These are phyloP conservation scores for Zarea fungicola DNA, from an alignment of 2,329 filamentous ascomycete genomes.

Conservation along the genomic window DNA sequence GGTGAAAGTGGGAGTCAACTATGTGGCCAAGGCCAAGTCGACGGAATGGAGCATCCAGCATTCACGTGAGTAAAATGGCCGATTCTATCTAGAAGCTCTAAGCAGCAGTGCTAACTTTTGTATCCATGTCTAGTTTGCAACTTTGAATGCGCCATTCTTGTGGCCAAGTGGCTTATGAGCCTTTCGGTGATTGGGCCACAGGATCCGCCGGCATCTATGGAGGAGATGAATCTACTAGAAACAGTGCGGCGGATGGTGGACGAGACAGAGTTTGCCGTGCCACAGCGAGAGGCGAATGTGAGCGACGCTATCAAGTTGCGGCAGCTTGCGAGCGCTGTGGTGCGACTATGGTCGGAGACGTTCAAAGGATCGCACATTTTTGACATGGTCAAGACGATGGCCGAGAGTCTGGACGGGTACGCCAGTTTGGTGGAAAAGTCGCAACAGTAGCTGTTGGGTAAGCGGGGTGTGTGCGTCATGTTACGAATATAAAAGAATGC, in stretches of 20 bases:
- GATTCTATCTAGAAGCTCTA: too few species aligned
- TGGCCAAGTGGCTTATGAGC: conserved; percentile 57
- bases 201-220: conserved; percentile 44
- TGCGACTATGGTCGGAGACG: conserved; percentile 56
- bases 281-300: conserved; percentile 39
- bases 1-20: conserved; percentile 58
- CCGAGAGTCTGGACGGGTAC: conserved; percentile 51
- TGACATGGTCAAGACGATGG: conserved; percentile 55
- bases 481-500: background rate
- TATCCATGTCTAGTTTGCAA: conserved; percentile 43
- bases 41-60: conserved; percentile 60
- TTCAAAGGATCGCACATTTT: conserved; percentile 59
- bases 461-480: background rate
- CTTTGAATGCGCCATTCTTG: conserved; percentile 55
- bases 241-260: conserved; percentile 55
- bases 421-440: conserved; percentile 50
- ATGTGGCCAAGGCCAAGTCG: conserved; percentile 56
- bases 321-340: conserved; percentile 52
- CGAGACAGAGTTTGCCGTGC: conserved; percentile 58
- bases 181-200: conserved; percentile 46
- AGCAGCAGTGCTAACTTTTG: conserved; percentile 13
- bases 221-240: conserved; percentile 51
- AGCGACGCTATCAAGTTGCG: conserved; percentile 48
- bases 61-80: conserved; percentile 51
- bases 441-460: background rate